phyloP scores from a whole-genome alignment of 2,329 filamentous ascomycete species.

The Akanthomyces dipterigenus region DNA sequence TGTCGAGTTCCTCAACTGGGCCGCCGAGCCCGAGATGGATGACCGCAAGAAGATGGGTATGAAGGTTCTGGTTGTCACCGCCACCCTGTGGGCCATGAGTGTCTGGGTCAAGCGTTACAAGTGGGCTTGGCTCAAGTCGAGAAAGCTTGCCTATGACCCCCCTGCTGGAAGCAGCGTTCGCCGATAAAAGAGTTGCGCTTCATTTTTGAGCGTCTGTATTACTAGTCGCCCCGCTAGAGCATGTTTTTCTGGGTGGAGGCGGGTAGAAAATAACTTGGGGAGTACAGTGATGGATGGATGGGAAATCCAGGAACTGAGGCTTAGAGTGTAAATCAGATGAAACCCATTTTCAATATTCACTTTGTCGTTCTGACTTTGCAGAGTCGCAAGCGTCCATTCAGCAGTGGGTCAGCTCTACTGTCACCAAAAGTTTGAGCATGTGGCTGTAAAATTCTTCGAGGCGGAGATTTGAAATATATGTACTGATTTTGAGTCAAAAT shows the following conservation, averaged over 20 bases:
- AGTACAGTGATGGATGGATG: conserved; percentile 17
- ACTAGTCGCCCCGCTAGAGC: conserved; percentile 36
- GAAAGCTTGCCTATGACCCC: conserved; percentile 85
- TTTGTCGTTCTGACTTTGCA: conserved; percentile 11
- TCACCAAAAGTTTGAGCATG: no score
- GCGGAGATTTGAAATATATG: no score
- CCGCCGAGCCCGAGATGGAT: conserved; percentile 98
- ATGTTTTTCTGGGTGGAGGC: conserved; percentile 37
- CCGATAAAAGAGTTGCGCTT: conserved; percentile 31
- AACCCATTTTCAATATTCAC: conserved; percentile 33
- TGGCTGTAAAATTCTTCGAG: no score
- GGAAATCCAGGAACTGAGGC: conserved; percentile 24
- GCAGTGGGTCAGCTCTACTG: not conserved
- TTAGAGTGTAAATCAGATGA: conserved; percentile 48
- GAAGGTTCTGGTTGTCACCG: conserved; percentile 81
- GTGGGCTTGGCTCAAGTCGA: conserved; percentile 93
- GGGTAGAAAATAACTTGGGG: conserved; percentile 29
- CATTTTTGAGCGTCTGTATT: conserved; percentile 23
- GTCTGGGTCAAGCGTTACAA: conserved; percentile 99
- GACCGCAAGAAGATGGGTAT: conserved; percentile 99
- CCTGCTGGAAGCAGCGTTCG: conserved; percentile 51
- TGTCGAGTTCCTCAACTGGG: conserved; percentile 98
- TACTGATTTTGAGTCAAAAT: no score
- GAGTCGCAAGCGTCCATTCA: not conserved
- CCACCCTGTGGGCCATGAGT: conserved; percentile 75